Base-by-base conservation (phyloP, 164 flowering plant species). In the Vitis riparia region DNA sequence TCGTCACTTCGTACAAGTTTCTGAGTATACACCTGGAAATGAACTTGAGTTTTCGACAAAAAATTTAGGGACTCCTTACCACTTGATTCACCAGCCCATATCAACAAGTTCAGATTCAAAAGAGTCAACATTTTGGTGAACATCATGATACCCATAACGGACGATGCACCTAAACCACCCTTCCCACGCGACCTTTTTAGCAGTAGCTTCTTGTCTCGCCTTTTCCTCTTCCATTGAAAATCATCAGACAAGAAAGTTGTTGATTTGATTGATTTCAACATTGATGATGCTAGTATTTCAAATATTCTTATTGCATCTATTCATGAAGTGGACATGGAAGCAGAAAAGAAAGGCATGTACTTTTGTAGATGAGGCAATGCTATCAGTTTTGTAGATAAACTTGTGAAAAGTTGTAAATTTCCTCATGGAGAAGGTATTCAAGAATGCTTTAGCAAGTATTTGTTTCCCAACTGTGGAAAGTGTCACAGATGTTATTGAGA, bases 161-260 rank as follows among this genome's bases (percentile, higher is more conserved):
- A 17, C 17, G 0, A 17, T 17, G 17, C 17, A 17, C 17, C 17
- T 17, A 17, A 17, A 17, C 17, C 17, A 17, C 17, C 17, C 86
- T 70, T 89, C 98, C 65, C 90, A 97, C 65, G 99, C 91, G 71
- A 97, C 94, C 84, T 77, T 93, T 67, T 88, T 91, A 27, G 99
- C 99, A 81, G 97, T 97, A 66, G 94, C 97, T 81, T 93, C 98
- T 78, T 91, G 99, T 76, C 99, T 90, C 63, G 97, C 99, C 76
- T 98, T 89, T 80, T 91, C 99, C 81, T 96, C 99, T 81, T 93
- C 99, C 97, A 96, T 88, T 30, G 99, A 96, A 72, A 93, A 17
- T 17, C 17, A 93, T 93, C 89, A 10, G 97, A 95, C 73, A 89
- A 74, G 78, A 97, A 91, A 72, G 81, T 88, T 7, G 78, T 90